Conservation (phyloP, 2,329 filamentous ascomycete genomes). For the Scytalidium sp. region DNA sequence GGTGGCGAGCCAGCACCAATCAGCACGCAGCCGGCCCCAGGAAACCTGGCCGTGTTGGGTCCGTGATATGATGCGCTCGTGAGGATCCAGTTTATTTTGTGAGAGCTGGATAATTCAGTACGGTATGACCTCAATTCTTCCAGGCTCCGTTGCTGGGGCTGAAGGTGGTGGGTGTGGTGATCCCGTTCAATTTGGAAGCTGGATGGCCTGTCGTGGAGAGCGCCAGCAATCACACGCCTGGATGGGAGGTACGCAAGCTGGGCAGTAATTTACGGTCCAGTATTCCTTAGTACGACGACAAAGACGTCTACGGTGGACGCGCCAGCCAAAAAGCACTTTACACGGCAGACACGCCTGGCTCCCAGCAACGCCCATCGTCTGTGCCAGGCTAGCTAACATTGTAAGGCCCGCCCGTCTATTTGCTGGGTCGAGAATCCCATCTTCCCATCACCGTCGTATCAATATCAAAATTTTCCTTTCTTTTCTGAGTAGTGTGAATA, state of each 20-base stretch:
- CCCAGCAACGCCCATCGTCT: not conserved
- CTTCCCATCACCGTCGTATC: not conserved
- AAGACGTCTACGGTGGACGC: not conserved
- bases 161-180: not conserved
- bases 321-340: not conserved
- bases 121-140: not conserved
- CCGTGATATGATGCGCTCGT: not conserved
- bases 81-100: not conserved
- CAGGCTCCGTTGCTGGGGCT: not conserved
- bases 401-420: not conserved
- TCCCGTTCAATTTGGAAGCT: not conserved
- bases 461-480: no score
- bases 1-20: not conserved
- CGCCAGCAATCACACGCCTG: not conserved
- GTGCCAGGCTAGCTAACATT: not conserved
- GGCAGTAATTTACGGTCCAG: not conserved
- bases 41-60: not conserved
- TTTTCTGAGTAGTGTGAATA: not conserved
- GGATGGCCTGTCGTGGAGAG: not conserved
- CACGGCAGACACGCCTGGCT: no score
- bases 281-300: not conserved
- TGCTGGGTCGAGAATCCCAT: not conserved
- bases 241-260: not conserved
- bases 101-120: not conserved
- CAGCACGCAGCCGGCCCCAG: not conserved